Percentiles rank a stretch among this genome's conserved stretches.
These are phyloP conservation scores for Knufia petricola DNA, from an alignment of 2,329 filamentous ascomycete genomes.

Conservation along the genomic window DNA sequence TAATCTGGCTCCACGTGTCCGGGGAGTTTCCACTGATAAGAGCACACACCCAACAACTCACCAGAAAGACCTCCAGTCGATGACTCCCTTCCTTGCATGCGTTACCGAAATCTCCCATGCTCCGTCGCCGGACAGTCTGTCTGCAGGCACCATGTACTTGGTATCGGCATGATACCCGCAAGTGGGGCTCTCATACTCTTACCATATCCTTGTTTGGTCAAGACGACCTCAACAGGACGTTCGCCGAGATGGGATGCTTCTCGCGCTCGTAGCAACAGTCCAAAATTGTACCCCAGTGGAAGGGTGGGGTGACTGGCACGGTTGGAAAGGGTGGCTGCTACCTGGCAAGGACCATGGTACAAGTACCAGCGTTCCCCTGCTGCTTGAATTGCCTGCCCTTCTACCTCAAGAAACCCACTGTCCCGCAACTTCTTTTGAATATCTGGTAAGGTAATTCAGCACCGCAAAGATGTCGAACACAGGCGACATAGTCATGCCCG, in stretches of 20 bases:
- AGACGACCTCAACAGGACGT: neutral
- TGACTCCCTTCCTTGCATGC: neutral
- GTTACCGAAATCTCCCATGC: neutral
- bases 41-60: neutral
- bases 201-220: slow-evolving; percentile 3
- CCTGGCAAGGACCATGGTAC: no score
- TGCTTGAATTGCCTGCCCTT: neutral
- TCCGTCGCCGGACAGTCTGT: neutral
- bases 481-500: slow-evolving; percentile 22
- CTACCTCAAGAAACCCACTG: neutral
- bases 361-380: slow-evolving; percentile 1
- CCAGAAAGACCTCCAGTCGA: neutral
- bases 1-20: neutral
- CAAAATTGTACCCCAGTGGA: neutral
- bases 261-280: neutral
- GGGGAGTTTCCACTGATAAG: slow-evolving; percentile 6
- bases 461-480: slow-evolving; percentile 1
- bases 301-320: neutral
- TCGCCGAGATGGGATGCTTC: slow-evolving; percentile 5
- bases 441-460: neutral
- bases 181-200: neutral
- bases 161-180: neutral
- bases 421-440: neutral
- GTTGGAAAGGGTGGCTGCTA: no score
- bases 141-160: neutral